A percentile compares a stretch with the other conserved stretches of the same genome.
These are phyloP conservation scores for Cucumis cinereus DNA, from an alignment of 306 rosid genomes.

Conservation along the genomic window DNA sequence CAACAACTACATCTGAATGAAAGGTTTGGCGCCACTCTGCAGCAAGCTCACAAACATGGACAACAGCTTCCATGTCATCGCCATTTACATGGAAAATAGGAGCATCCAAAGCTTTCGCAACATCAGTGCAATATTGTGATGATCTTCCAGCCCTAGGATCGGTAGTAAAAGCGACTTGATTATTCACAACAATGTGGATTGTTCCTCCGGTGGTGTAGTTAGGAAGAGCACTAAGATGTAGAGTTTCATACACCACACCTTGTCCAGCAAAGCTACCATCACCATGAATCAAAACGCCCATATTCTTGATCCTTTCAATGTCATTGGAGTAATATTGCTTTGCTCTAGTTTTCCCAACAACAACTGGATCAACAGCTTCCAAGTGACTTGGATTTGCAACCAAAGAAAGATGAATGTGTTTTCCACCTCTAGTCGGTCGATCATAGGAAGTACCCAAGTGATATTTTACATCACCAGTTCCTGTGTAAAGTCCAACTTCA, in stretches of 20 bases:
- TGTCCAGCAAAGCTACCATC: conserved; percentile 99
- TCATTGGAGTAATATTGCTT: conserved; percentile 76
- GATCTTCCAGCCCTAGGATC: conserved; percentile 85
- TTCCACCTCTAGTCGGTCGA: conserved; percentile 85
- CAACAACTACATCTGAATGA: conserved; percentile 97
- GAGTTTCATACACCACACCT: conserved; percentile 92
- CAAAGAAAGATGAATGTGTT: conserved; percentile 70
- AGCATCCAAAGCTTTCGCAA: conserved; percentile 82
- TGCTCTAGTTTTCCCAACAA: conserved; percentile 90
- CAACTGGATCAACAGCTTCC: conserved; percentile 95
- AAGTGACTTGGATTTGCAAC: conserved; percentile 95
- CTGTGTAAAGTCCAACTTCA: conserved; percentile 83
- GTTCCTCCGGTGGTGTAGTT: conserved; percentile 97
- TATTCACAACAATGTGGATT: conserved; percentile 76
- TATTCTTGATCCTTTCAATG: conserved; percentile 56
- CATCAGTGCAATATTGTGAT: conserved; percentile 88
- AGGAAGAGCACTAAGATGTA: conserved; percentile 94
- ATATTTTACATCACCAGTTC: conserved; percentile 95
- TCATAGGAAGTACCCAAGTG: conserved; percentile 94
- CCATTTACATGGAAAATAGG: conserved; percentile 92
- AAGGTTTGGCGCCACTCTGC: conserved; percentile 99
- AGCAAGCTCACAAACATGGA: conserved; percentile 90
- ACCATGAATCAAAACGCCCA: conserved; percentile 86
- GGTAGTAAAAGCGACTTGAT: conserved; percentile 95
- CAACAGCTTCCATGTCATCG: conserved; percentile 96